These are phyloP conservation scores for Xylariomycetidae sp. DNA, from an alignment of 2,329 filamentous ascomycete species.

Conservation along the genomic window DNA sequence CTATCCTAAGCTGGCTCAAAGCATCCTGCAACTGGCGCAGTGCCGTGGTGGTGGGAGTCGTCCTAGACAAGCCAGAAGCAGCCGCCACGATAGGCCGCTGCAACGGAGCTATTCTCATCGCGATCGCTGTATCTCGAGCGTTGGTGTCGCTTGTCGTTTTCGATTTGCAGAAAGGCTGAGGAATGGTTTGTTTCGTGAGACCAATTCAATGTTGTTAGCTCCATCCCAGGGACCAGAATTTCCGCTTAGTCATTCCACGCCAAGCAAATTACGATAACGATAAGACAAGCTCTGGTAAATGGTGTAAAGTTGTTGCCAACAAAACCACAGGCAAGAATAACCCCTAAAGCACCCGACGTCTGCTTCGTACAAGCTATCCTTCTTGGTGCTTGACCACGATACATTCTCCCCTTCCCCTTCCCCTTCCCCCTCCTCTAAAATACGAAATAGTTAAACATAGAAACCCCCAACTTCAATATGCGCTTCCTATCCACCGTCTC, in stretches of 20 bases:
- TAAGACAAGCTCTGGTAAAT: too few relatives aligned
- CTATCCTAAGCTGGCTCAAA: conserved; percentile 25
- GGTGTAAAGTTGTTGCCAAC: too few relatives aligned
- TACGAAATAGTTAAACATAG: too few relatives aligned
- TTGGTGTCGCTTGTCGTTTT: conserved; percentile 9
- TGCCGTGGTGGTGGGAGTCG: conserved; percentile 18
- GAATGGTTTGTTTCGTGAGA: conserved; percentile 2
- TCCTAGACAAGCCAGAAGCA: conserved; percentile 20
- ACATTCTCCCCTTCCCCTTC: too few relatives aligned
- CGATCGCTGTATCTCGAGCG: conserved; percentile 12
- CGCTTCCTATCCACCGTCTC: conserved; percentile 20
- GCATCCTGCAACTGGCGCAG: conserved; percentile 31
- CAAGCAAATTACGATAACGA: conserved; percentile 14
- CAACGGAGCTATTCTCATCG: conserved; percentile 40
- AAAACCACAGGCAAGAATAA: too few relatives aligned
- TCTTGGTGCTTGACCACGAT: too few relatives aligned
- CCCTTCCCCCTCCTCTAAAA: too few relatives aligned
- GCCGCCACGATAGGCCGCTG: conserved; percentile 38
- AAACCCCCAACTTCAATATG: too few relatives aligned
- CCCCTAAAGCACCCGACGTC: too few relatives aligned
- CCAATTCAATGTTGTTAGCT: too few relatives aligned
- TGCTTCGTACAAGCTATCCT: too few relatives aligned
- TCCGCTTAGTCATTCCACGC: conserved; percentile 31
- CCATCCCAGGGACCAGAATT: conserved; percentile 32
- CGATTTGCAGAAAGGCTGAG: conserved; percentile 1